Evolutionary conservation across 192 early-diverging fungal species (phyloP), one percentile per base, ranked within the genome.

Genomic region (Lobosporangium transversale): DNA sequence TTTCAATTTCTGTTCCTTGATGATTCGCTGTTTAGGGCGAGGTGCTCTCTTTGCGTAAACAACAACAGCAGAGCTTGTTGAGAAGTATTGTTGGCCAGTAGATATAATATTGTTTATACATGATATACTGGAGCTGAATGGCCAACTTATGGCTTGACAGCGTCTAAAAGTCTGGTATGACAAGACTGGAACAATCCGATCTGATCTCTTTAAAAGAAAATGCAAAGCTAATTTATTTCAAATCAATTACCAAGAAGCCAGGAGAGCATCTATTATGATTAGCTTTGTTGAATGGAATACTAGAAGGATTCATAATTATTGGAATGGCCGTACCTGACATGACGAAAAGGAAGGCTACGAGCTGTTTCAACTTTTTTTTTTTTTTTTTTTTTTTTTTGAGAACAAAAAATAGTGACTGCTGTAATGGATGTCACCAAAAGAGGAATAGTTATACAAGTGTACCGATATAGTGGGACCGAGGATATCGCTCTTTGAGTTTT

Each of bases 391-490:
- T n/a, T n/a, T n/a, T n/a, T n/a, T n/a, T n/a, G n/a, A n/a, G n/a
- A n/a, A n/a, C n/a, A n/a, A n/a, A n/a, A n/a, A n/a, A n/a, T n/a
- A n/a, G n/a, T n/a, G n/a, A n/a, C n/a, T n/a, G n/a, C n/a, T n/a
- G n/a, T n/a, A n/a, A n/a, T n/a, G n/a, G n/a, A n/a, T n/a, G n/a
- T n/a, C n/a, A n/a, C n/a, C n/a, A n/a, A n/a, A n/a, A n/a, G n/a
- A n/a, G n/a, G n/a, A n/a, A n/a, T n/a, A n/a, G n/a, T n/a, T n/a
- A 94, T 6, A 94, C 89, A 8, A 94, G 81, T 18, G 84, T 63
- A 18, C 89, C 90, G 27, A 81, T 79, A 52, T 90, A 90, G 42
- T 89, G 73, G 9, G 91, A 84, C 0, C 82, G 81, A 15, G 88
- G 85, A 58, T 92, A 90, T 37, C 53, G 78, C 24, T 70, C 20